phyloP scores from a whole-genome alignment of 352 stramenopile species.

The Pythium periplocum region DNA sequence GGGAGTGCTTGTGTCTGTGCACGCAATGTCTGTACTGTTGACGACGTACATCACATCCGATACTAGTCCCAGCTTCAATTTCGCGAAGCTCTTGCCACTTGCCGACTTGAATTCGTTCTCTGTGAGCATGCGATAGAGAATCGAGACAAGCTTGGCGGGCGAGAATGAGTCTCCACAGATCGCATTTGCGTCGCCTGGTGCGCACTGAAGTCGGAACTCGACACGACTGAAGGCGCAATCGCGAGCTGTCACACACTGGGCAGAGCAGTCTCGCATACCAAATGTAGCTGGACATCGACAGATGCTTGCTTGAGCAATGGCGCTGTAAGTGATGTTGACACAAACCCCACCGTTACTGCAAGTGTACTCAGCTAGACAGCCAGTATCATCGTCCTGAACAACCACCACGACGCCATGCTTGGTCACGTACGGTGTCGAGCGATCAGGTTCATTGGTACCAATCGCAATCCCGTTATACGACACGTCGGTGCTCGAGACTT shows the following conservation, averaged over 20 bases:
- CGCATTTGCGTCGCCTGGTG: slow-evolving; percentile 11
- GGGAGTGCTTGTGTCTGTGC: slow-evolving; percentile 17
- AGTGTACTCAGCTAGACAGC: slow-evolving; percentile 49
- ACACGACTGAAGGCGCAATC: slow-evolving; percentile 51
- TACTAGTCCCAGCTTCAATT: slow-evolving; percentile 28
- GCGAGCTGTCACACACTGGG: slow-evolving; percentile 29
- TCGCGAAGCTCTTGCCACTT: slow-evolving; percentile 31
- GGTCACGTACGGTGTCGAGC: slow-evolving; percentile 20
- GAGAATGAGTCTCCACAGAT: slow-evolving; percentile 39
- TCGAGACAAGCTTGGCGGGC: slow-evolving; percentile 29
- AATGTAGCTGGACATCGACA: slow-evolving; percentile 43
- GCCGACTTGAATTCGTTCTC: slow-evolving; percentile 23
- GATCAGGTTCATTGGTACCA: slow-evolving; percentile 41
- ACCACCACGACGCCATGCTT: slow-evolving; percentile 39
- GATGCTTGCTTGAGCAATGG: slow-evolving; percentile 7
- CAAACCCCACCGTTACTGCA: slow-evolving; percentile 47
- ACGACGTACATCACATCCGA: slow-evolving; percentile 47
- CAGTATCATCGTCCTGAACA: slow-evolving; percentile 63
- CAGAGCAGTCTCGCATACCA: slow-evolving; percentile 54
- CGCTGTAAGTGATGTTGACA: slow-evolving; percentile 20
- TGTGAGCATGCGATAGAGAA: slow-evolving; percentile 53
- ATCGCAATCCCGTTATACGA: slow-evolving; percentile 40
- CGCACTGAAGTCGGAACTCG: slow-evolving; percentile 32
- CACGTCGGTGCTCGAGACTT: slow-evolving; percentile 30
- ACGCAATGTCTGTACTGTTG: slow-evolving; percentile 34